phyloP scores from a whole-genome alignment of 805 yeast species.

The Suhomyces sp. region DNA sequence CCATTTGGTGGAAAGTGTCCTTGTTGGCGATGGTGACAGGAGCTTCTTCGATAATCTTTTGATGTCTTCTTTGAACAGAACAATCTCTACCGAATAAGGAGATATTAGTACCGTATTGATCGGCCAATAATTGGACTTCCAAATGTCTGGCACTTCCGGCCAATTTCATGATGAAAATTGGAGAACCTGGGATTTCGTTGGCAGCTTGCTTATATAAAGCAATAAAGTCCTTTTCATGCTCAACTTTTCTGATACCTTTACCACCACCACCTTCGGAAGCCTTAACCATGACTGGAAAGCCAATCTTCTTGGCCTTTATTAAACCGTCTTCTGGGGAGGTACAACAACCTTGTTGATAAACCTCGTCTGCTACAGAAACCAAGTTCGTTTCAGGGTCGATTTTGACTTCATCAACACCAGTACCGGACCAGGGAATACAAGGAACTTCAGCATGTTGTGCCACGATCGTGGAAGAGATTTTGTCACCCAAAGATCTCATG shows the following conservation, averaged over 20 bases:
- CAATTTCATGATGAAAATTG: conserved; percentile 94
- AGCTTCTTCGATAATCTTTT: conserved; percentile 98
- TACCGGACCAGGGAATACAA: conserved; percentile 99
- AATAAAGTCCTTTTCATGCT: conserved; percentile 71
- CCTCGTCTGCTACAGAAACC: conserved; percentile 83
- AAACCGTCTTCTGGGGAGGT: conserved; percentile 85
- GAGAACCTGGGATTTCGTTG: conserved; percentile 97
- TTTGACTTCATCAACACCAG: conserved; percentile 84
- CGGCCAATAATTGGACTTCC: conserved; percentile 96
- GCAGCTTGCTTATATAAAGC: conserved; percentile 88
- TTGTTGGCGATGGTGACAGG: conserved; percentile 93
- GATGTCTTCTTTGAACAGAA: conserved; percentile 99
- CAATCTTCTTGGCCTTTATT: conserved; percentile 77
- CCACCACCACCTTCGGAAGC: conserved; percentile 99
- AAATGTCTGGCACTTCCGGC: conserved; percentile 98
- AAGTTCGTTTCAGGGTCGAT: conserved; percentile 67
- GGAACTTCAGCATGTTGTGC: conserved; percentile 99
- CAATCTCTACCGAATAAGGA: conserved; percentile 98
- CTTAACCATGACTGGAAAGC: conserved; percentile 98
- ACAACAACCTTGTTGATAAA: conserved; percentile 88
- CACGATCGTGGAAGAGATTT: conserved; percentile 94
- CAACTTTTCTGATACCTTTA: conserved; percentile 98
- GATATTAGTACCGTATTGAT: conserved; percentile 96
- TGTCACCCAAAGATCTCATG: conserved; percentile 99
- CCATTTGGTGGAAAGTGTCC: conserved; percentile 88